Percentiles rank a stretch among this genome's conserved stretches.
Conservation (phyloP, 2,329 filamentous ascomycete genomes). For the Zopfia rhizophila region DNA sequence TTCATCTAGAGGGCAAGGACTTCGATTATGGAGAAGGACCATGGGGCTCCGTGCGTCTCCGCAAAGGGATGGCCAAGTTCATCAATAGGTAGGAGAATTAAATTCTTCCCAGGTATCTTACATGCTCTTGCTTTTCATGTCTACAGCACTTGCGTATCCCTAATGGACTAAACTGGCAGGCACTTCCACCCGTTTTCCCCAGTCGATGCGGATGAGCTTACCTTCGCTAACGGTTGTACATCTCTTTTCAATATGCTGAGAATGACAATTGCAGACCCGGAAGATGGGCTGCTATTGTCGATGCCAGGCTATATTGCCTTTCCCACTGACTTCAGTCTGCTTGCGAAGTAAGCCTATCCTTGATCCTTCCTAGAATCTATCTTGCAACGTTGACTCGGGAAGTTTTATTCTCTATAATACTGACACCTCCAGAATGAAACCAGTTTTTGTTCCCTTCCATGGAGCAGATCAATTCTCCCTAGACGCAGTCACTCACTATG, state of each 20-base stretch:
- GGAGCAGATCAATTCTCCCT: slow-evolving; percentile 52
- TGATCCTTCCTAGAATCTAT: no score
- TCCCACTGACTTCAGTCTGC: slow-evolving; percentile 57
- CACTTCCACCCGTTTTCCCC: slow-evolving; percentile 51
- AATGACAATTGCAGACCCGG: slow-evolving; percentile 54
- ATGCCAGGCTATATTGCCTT: slow-evolving; percentile 61
- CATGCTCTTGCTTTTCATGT: slow-evolving; percentile 1
- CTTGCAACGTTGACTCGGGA: no score
- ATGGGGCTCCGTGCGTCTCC: slow-evolving; percentile 51
- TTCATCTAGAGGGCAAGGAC: slow-evolving; percentile 44
- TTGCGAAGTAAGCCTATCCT: slow-evolving; percentile 38
- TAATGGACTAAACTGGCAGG: slow-evolving; percentile 6
- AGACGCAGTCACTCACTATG: slow-evolving; percentile 48
- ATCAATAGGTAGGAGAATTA: slow-evolving; percentile 46
- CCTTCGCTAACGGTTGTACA: slow-evolving; percentile 56
- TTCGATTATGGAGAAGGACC: slow-evolving; percentile 56
- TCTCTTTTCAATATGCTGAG: slow-evolving; percentile 56
- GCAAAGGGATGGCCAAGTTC: slow-evolving; percentile 52
- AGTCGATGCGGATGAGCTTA: slow-evolving; percentile 50
- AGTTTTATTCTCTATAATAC: neutral
- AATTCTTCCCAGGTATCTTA: no score
- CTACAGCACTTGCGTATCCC: neutral
- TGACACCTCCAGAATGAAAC: slow-evolving; percentile 38
- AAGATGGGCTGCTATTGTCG: slow-evolving; percentile 59
- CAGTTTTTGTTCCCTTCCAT: slow-evolving; percentile 52